Evolutionary conservation across 2,329 filamentous ascomycete species (phyloP).

Genomic region (Rhinocladiella similis): DNA sequence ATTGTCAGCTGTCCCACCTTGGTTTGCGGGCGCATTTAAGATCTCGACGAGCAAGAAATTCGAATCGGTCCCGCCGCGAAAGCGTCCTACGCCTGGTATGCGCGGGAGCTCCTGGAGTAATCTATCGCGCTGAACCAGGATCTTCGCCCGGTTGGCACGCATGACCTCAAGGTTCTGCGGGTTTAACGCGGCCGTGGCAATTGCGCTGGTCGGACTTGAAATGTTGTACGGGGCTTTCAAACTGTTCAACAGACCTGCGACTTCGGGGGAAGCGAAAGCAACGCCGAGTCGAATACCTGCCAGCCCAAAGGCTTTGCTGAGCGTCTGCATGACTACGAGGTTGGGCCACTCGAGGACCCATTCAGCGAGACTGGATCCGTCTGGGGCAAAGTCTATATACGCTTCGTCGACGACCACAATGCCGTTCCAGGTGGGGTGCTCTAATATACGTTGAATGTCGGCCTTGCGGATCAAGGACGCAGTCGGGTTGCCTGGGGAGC

Average conservation of each 20-base stretch:
- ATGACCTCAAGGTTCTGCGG: constrained; percentile 70
- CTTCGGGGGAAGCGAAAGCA: constrained; percentile 72
- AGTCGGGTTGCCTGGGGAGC: constrained; percentile 93
- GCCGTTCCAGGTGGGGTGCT: constrained; percentile 92
- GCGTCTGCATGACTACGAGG: constrained; percentile 94
- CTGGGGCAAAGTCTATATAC: constrained; percentile 89
- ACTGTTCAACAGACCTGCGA: constrained; percentile 81
- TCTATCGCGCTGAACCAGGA: constrained; percentile 75
- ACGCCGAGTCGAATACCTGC: constrained; percentile 89
- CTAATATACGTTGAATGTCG: constrained; percentile 71
- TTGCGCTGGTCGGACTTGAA: constrained; percentile 78
- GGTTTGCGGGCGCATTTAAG: constrained; percentile 58
- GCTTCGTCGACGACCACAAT: constrained; percentile 92
- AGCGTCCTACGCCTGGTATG: constrained; percentile 75
- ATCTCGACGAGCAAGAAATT: constrained; percentile 95
- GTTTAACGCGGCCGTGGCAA: constrained; percentile 73
- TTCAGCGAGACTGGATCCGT: constrained; percentile 78
- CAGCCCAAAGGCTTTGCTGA: constrained; percentile 96
- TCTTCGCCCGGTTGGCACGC: constrained; percentile 66
- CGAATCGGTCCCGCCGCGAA: constrained; percentile 75
- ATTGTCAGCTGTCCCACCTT: constrained; percentile 74
- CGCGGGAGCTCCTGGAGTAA: constrained; percentile 71
- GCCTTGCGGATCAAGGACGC: constrained; percentile 74
- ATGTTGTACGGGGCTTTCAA: constrained; percentile 98
- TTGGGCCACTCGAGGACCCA: constrained; percentile 94